Evolutionary conservation across 345 rosid species (phyloP).

Genomic region (Populus davidiana): DNA sequence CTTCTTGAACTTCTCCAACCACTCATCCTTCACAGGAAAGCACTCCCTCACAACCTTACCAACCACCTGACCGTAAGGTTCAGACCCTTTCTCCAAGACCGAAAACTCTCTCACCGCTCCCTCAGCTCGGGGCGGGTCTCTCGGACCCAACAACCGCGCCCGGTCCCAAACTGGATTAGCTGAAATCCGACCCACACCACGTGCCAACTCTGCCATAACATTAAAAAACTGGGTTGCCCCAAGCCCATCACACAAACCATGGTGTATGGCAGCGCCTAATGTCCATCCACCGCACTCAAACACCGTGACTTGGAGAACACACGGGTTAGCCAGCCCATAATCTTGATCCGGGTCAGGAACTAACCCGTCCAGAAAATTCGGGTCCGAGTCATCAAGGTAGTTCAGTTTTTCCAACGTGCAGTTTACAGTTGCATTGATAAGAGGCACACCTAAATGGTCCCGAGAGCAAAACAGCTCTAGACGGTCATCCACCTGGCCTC

Average conservation of each 20-base stretch:
- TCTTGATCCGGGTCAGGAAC: slow-evolving; percentile 58
- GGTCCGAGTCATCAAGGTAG: slow-evolving; percentile 54
- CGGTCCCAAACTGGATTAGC: slow-evolving; percentile 70
- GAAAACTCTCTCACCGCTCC: slow-evolving; percentile 52
- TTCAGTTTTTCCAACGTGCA: slow-evolving; percentile 53
- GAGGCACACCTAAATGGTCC: slow-evolving; percentile 52
- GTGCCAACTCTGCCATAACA: slow-evolving; percentile 63
- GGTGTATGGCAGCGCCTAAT: slow-evolving; percentile 67
- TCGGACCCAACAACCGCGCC: slow-evolving; percentile 52
- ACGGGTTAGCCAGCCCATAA: slow-evolving; percentile 53
- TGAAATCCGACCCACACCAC: slow-evolving; percentile 46
- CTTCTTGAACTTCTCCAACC: slow-evolving; percentile 56
- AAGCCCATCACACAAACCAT: slow-evolving; percentile 68
- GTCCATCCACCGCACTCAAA: slow-evolving; percentile 76
- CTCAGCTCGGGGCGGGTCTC: slow-evolving; percentile 54
- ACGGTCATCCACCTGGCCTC: slow-evolving; percentile 23
- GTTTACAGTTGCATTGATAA: slow-evolving; percentile 50
- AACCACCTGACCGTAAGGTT: slow-evolving; percentile 38
- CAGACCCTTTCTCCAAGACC: slow-evolving; percentile 41
- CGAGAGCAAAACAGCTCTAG: slow-evolving; percentile 40
- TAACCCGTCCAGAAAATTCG: slow-evolving; percentile 46
- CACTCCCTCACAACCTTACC: slow-evolving; percentile 46
- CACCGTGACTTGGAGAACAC: slow-evolving; percentile 62
- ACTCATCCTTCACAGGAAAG: slow-evolving; percentile 61
- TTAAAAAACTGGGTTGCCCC: slow-evolving; percentile 83